Evolutionary conservation across 495 filamentous ascomycete genomes (phyloP).

Genomic region (Xanthoparmelia taractica): DNA sequence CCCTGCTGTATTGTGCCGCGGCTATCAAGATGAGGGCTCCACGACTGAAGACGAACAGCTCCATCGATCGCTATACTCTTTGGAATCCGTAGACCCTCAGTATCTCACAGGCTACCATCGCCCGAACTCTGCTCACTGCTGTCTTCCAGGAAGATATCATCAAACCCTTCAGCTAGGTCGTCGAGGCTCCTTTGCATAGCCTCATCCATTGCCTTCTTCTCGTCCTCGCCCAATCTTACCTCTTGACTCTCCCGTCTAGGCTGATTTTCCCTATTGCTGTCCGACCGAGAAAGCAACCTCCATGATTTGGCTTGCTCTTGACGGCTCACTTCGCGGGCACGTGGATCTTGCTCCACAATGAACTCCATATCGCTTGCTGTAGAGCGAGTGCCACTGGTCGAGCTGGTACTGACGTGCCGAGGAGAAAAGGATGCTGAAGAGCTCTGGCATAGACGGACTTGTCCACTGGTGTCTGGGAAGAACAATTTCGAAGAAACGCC

Average conservation of each 20-base stretch:
- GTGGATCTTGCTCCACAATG: constrained; percentile 8
- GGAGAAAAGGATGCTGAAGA: not conserved
- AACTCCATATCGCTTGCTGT: constrained; percentile 3
- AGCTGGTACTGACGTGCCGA: not conserved
- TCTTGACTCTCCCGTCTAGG: not conserved
- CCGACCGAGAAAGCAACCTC: not conserved
- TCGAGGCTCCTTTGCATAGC: constrained; percentile 19
- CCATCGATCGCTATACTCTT: not conserved
- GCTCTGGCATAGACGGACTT: not conserved
- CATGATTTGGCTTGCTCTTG: constrained; percentile 15
- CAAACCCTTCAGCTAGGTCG: constrained; percentile 8
- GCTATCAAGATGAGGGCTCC: not conserved
- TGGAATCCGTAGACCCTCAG: not conserved
- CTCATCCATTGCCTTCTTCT: constrained; percentile 18
- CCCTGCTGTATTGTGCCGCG: not conserved
- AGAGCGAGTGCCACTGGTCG: not conserved
- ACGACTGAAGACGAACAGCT: not conserved
- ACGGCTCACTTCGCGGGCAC: constrained; percentile 5
- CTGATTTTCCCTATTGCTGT: not conserved
- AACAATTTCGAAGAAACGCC: not conserved
- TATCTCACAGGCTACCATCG: not conserved
- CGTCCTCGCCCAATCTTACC: constrained; percentile 12
- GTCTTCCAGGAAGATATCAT: constrained; percentile 12
- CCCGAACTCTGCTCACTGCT: not conserved
- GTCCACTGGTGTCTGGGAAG: not conserved